Evolutionary conservation across 495 filamentous ascomycete genomes (phyloP).

Genomic region (Hypoxylon trugodes): DNA sequence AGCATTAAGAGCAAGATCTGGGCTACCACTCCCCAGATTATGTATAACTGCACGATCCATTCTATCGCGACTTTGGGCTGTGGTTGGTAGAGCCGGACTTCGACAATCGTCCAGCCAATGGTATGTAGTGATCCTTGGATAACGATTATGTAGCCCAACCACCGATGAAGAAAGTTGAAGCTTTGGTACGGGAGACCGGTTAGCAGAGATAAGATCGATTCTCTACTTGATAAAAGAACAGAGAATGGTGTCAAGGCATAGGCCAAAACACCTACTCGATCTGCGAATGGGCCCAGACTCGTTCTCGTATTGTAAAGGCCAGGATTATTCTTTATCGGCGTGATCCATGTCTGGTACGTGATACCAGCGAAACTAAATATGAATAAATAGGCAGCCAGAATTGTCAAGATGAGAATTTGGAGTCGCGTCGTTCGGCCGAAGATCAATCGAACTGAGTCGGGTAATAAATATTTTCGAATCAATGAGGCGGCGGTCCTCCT

Average conservation of each 20-base stretch:
- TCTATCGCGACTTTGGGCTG: constrained; percentile 62
- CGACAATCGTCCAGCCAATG: constrained; percentile 70
- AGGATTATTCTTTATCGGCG: constrained; percentile 59
- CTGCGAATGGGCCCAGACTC: constrained; percentile 66
- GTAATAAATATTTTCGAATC: constrained; percentile 58
- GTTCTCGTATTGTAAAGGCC: constrained; percentile 63
- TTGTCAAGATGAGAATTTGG: constrained; percentile 53
- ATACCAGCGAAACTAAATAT: constrained; percentile 71
- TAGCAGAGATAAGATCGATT: constrained; percentile 66
- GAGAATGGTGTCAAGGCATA: constrained; percentile 73
- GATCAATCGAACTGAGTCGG: constrained; percentile 42
- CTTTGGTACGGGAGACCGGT: constrained; percentile 73
- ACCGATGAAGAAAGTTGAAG: constrained; percentile 75
- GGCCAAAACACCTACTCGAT: constrained; percentile 69
- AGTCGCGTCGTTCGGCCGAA: constrained; percentile 53
- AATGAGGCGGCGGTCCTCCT: constrained; percentile 37
- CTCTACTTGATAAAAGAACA: constrained; percentile 65
- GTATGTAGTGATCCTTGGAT: constrained; percentile 69
- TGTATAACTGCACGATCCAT: constrained; percentile 65
- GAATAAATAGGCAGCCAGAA: constrained; percentile 62
- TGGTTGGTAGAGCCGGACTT: constrained; percentile 68
- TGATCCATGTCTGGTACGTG: constrained; percentile 66
- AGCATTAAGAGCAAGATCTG: constrained; percentile 65
- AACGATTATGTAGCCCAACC: constrained; percentile 71
- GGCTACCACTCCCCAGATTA: constrained; percentile 71